phyloP scores from a whole-genome alignment of 1,284 basidiomycete species.

The Ganoderma resinaceum region DNA sequence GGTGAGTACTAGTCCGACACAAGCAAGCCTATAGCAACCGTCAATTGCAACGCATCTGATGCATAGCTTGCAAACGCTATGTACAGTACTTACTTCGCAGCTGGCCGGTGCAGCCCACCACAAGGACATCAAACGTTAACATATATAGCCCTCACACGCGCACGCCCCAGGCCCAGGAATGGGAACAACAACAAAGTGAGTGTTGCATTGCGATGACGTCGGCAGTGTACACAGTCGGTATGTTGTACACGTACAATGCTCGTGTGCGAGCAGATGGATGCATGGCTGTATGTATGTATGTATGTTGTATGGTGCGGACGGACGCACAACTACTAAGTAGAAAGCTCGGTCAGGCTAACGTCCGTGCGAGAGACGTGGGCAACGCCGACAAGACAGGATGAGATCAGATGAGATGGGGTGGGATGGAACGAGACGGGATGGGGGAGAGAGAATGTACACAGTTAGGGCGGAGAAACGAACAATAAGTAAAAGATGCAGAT shows the following conservation, averaged over 20 bases:
- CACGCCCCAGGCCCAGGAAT: no score
- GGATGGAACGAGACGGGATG: neutral
- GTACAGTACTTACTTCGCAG: no score
- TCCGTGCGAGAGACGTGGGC: neutral
- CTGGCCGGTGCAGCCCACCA: no score
- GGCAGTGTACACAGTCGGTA: neutral
- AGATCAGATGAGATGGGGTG: neutral
- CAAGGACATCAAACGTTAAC: no score
- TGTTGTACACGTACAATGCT: conserved; percentile 2
- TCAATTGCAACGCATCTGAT: no score
- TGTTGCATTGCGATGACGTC: neutral
- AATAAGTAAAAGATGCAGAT: neutral
- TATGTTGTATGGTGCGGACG: no score
- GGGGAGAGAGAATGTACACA: neutral
- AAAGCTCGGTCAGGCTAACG: conserved; percentile 1
- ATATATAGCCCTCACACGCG: no score
- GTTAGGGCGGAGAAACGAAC: neutral
- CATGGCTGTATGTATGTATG: neutral
- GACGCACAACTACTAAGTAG: no score
- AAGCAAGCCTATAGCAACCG: no score
- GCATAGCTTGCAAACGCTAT: no score
- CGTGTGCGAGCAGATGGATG: no score
- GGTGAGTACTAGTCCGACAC: no score
- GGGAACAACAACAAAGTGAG: neutral
- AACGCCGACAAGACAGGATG: neutral